Evolutionary conservation across 2,329 filamentous ascomycete genomes (phyloP).

Genomic region (Waltergamsia citrina): DNA sequence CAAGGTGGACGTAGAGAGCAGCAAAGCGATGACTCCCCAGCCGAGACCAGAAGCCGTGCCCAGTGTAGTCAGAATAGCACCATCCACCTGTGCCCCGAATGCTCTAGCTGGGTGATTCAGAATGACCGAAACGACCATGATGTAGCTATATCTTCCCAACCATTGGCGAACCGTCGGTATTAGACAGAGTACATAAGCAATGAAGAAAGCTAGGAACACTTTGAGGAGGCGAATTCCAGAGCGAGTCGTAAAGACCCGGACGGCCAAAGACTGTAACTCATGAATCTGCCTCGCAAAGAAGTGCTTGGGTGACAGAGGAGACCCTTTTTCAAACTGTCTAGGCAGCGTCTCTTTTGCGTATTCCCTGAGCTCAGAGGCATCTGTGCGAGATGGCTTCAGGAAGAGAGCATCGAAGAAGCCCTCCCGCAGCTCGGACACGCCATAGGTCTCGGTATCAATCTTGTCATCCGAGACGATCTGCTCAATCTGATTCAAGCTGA

Average conservation of each 20-base stretch:
- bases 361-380: conserved; percentile 21
- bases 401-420: conserved; percentile 40
- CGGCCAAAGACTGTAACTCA: conserved; percentile 26
- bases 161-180: conserved; percentile 35
- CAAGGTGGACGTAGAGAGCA: conserved; percentile 40
- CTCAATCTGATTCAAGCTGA: conserved; percentile 21
- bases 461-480: conserved; percentile 22
- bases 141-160: conserved; percentile 44
- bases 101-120: conserved; percentile 48
- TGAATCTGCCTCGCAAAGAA: conserved; percentile 39
- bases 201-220: conserved; percentile 46
- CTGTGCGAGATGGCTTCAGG: conserved; percentile 24
- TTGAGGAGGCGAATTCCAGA: conserved; percentile 41
- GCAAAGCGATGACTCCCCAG: conserved; percentile 44
- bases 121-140: conserved; percentile 46
- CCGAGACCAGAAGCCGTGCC: conserved; percentile 44
- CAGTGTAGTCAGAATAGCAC: conserved; percentile 39
- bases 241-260: conserved; percentile 27
- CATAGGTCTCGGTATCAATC: conserved; percentile 28
- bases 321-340: conserved; percentile 30
- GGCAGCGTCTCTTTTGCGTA: conserved; percentile 35
- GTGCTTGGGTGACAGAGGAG: conserved; percentile 33
- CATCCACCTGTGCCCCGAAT: conserved; percentile 48
- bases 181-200: conserved; percentile 46
- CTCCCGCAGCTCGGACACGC: conserved; percentile 31